phyloP scores from a whole-genome alignment of 495 filamentous ascomycete genomes.

The Neurospora sp. region DNA sequence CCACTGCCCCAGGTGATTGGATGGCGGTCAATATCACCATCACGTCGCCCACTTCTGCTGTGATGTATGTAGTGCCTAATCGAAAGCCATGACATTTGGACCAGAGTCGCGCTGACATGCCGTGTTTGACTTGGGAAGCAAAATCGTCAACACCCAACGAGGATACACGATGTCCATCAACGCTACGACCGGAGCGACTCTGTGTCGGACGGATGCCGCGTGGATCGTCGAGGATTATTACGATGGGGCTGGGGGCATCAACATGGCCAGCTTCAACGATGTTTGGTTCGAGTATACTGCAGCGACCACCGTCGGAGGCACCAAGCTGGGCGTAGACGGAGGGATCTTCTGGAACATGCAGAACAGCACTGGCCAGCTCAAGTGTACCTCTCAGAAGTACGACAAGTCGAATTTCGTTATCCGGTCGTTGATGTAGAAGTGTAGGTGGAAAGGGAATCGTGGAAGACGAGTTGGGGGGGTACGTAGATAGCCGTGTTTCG shows the following conservation, averaged over 20 bases:
- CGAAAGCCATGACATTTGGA: not conserved
- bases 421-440: not conserved
- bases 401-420: slow-evolving; percentile 17
- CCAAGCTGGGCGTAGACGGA: slow-evolving; percentile 14
- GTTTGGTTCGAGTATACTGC: slow-evolving; percentile 25
- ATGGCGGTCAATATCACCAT: slow-evolving; percentile 42
- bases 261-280: slow-evolving; percentile 24
- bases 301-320: slow-evolving; percentile 13
- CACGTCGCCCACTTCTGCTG: slow-evolving; percentile 31
- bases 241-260: slow-evolving; percentile 14
- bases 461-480: not conserved
- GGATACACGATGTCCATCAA: slow-evolving; percentile 38
- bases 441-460: not conserved
- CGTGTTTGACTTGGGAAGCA: slow-evolving; percentile 1
- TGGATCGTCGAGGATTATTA: slow-evolving; percentile 34
- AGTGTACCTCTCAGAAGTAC: slow-evolving; percentile 16
- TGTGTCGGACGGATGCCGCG: slow-evolving; percentile 24
- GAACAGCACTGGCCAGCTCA: slow-evolving; percentile 5
- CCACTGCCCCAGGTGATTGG: slow-evolving; percentile 43
- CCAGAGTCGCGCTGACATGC: not conserved
- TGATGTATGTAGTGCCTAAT: slow-evolving; percentile 18
- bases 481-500: not conserved
- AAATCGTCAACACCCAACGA: slow-evolving; percentile 36
- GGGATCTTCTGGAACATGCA: slow-evolving; percentile 20
- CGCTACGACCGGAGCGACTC: slow-evolving; percentile 22